These are phyloP conservation scores for Lathyrus oleraceus DNA, from an alignment of 306 rosid genomes.

Conservation along the genomic window DNA sequence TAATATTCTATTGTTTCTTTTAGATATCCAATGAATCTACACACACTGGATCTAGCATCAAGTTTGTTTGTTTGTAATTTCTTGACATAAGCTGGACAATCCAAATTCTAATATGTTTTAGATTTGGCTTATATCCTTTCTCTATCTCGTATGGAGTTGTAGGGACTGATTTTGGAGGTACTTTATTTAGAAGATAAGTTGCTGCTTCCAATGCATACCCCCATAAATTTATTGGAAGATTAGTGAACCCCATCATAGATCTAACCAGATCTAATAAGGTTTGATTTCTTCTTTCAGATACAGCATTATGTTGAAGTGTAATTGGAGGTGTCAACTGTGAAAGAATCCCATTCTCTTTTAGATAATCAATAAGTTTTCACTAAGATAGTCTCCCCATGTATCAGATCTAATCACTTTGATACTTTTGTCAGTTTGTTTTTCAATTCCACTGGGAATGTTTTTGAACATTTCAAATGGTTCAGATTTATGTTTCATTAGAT, in stretches of 20 bases:
- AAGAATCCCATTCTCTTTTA: not conserved
- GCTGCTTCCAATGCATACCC: conserved; percentile 8
- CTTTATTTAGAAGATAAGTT: not conserved
- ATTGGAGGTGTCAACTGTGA: not conserved
- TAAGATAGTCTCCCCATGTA: not conserved
- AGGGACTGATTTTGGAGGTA: not conserved
- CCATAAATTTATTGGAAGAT: not conserved
- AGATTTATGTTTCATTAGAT: not conserved
- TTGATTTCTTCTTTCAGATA: not conserved
- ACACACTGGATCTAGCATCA: not conserved
- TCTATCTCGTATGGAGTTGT: conserved; percentile 21
- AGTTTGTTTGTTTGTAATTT: not conserved
- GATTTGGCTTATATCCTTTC: not conserved
- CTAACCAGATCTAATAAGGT: not conserved
- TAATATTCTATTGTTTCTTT: conserved; percentile 17
- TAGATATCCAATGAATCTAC: conserved; percentile 1
- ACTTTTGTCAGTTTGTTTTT: not conserved
- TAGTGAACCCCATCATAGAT: not conserved
- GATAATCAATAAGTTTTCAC: too few species aligned
- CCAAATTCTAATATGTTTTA: conserved; percentile 2
- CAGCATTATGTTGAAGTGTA: not conserved
- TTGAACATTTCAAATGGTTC: not conserved
- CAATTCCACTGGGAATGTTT: not conserved
- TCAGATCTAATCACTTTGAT: not conserved
- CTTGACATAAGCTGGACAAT: not conserved